Evolutionary conservation across 1,284 basidiomycete species (phyloP), one percentile per base, ranked within the genome.

Genomic region (Bondarzewia mesenterica): DNA sequence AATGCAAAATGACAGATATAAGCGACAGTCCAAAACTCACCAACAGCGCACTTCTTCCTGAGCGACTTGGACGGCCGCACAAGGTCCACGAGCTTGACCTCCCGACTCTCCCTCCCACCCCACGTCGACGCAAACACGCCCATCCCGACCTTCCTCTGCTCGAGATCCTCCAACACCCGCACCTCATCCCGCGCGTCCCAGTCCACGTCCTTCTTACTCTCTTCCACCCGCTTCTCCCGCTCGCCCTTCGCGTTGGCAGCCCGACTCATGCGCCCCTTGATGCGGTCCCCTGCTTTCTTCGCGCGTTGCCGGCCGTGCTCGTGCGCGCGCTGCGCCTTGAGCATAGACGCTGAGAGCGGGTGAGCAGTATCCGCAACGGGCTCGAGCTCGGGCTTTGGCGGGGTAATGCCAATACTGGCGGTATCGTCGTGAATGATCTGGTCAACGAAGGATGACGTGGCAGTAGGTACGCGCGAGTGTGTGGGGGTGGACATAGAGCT

Each of bases 301-400:
- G 63, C 55, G 38, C 69, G 67, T 59, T 78, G 73, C 29, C 74
- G 61, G 44, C 71, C 69, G 55, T 71, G 72, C 57, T 75, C 74
- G 58, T 66, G 71, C 8, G 68, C 72, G 29, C 73, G 70, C 26
- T 62, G 55, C 48, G 71, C 72, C 58, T 75, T 76, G 54, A 63
- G 52, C 8, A 55, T 46, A 16, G 41, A 2, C 14, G 44, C 35
- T 2, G 47, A 47, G 29, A 53, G 52, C 46, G 26, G 25, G n/a
- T 52, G 32, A 25, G n/a, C 21, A 22, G 2, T n/a, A 18, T 4
- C 5, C 14, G 18, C n/a, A 15, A 16, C 26, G 41, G 7, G 25
- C 26, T 4, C 6, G 22, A 10, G 18, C 18, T 27, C 35, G 32
- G 41, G 21, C 18, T 32, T 4, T 37, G 26, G 5, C 25, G 26